Evolutionary conservation across 116 monocot species (phyloP), one percentile per base, ranked within the genome.

Genomic region (Phalaenopsis hybrid): DNA sequence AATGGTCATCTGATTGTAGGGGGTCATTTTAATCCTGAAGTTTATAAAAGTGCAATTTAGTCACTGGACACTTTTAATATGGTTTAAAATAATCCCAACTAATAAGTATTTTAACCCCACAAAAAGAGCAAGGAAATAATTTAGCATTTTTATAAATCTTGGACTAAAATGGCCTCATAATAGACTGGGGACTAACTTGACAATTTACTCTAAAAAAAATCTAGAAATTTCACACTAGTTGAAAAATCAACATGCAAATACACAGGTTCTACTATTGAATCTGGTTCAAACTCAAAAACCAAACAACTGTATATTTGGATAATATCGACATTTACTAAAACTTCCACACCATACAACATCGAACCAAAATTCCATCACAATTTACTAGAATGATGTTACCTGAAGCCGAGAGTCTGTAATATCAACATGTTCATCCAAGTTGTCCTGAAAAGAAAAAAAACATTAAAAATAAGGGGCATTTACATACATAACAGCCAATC

Each of bases 401-500:
- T 85, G 87, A 44, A 92, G 92, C 68, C 85, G 76, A 17, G 94
- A 92, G 81, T 86, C 84, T 68, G 92, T 92, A 48, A 81, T 25
- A 8, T 92, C 92, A 55, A 92, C 94, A 80, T 89, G 90, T 45
- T 90, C 79, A 18, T 90, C 94, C 57, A 94, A 83, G 65, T 88
- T 81, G 81, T 85, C 94, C 94, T 94, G 85, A 82, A 89, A 75
- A 48, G 70, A 21, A 43, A 80, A 63, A 0, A 80, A 65, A 0
- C 8, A 15, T 18, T 25, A 79, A 11, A 57, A 44, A 79, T 41
- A 41, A 41, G 41, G 41, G 41, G 41, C 41, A 41, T 41, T 41
- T 41, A 41, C 41, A 41, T 41, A 41, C 41, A 41, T 41, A 41
- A 2, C 41, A 41, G 4, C 41, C 41, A 41, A 41, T 41, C 4